These are phyloP conservation scores for Phytophthora palmivora DNA, from an alignment of 352 stramenopile genomes.

Conservation along the genomic window DNA sequence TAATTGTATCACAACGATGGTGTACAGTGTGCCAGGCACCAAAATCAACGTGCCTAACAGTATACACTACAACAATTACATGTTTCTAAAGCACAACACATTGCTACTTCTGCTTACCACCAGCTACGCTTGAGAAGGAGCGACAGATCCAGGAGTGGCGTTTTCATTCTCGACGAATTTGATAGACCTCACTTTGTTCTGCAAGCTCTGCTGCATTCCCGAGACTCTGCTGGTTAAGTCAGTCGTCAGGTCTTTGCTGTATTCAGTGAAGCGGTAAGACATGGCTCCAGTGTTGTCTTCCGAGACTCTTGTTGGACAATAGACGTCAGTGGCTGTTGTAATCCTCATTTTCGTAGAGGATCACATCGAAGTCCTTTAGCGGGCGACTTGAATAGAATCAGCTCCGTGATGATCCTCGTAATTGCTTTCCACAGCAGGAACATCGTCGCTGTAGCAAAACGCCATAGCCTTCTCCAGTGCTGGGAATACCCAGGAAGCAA, in stretches of 20 bases:
- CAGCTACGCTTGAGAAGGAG: conserved; percentile 1
- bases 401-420: conserved; percentile 47
- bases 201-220: conserved; percentile 31
- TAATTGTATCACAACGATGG: conserved; percentile 5
- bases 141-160: conserved; percentile 25
- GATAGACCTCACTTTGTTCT: conserved; percentile 38
- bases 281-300: conserved; percentile 8
- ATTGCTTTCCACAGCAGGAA: conserved; percentile 27
- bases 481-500: conserved; percentile 40
- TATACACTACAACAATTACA: no score
- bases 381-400: conserved; percentile 50
- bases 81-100: no score
- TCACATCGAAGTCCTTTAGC: conserved; percentile 50
- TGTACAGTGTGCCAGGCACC: conserved; percentile 1
- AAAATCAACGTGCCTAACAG: neutral
- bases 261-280: conserved; percentile 39
- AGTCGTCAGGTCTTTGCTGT: conserved; percentile 39
- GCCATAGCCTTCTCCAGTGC: conserved; percentile 29
- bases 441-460: conserved; percentile 44
- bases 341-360: conserved; percentile 45
- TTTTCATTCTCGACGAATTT: conserved; percentile 29
- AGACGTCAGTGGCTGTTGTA: conserved; percentile 30
- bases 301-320: conserved; percentile 6
- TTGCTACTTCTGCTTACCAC: no score
- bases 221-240: neutral